Evolutionary conservation across 2,329 filamentous ascomycete genomes (phyloP), one percentile per base, ranked within the genome.

Genomic region (Neospermospora avenae): DNA sequence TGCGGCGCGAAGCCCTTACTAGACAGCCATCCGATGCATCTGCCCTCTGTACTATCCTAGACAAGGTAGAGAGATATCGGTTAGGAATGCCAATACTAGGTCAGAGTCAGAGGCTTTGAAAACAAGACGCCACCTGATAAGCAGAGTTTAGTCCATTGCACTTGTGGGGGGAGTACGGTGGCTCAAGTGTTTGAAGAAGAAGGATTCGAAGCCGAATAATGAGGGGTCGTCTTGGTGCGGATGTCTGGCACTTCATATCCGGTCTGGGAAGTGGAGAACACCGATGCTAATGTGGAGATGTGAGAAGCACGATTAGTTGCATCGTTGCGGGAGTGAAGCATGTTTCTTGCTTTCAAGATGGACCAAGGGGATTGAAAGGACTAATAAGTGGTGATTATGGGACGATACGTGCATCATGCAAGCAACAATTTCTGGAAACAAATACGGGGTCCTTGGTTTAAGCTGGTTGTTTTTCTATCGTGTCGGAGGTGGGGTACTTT

Each of bases 261-360:
- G 49, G 35, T 51, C 34, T 53, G 34, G 34, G 34, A 41, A 41
- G 49, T 41, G 49, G 49, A 53, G 49, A 53, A 31, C 34, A 8
- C 14, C 28, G 18, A 53, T n/a, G 34, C 34, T 39, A 53, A 22
- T 53, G 49, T 53, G 49, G 49, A 53, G 49, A 41, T 41, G 24
- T 34, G 20, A 34, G 31, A 39, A 51, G 28, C 35, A 11, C 10
- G 18, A n/a, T 18, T 22, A 53, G 49, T 53, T 41, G 39, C 49
- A 53, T 53, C 22, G 49, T 13, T 7, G 35, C 49, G 49, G 49
- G 49, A 41, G 18, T 4, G 49, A 44, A 20, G 45, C 31, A 22
- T 39, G 5, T 57, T 57, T 60, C 58, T 60, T 46, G 58, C 35
- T 49, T 51, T 60, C 41, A 41, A 39, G 53, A 45, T 24, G 49